A percentile compares a stretch with the other conserved stretches of the same genome.
Evolutionary conservation across 2,329 filamentous ascomycete species (phyloP).

Genomic region (Nectriaceae sp.): DNA sequence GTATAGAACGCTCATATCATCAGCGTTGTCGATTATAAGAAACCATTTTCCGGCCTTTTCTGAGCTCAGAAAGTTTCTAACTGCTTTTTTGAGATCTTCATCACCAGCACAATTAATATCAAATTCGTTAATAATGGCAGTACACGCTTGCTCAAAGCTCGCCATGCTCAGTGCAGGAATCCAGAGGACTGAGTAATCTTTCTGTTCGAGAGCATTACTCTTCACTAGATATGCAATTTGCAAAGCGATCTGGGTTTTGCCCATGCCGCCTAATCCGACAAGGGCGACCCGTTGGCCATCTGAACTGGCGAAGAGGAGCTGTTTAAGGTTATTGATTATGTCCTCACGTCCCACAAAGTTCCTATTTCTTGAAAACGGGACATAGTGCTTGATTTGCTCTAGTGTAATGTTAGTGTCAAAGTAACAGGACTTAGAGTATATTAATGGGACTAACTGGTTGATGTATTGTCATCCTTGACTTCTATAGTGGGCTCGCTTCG

Average conservation of each 20-base stretch:
- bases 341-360: not conserved
- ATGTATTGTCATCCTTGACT: not conserved
- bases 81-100: slow-evolving; percentile 60
- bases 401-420: not conserved
- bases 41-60: slow-evolving; percentile 37
- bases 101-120: slow-evolving; percentile 44
- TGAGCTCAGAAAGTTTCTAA: slow-evolving; percentile 42
- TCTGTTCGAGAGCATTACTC: not conserved
- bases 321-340: not conserved
- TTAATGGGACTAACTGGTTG: not conserved
- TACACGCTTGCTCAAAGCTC: slow-evolving; percentile 42
- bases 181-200: slow-evolving; percentile 45
- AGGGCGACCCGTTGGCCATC: not conserved
- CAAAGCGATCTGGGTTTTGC: slow-evolving; percentile 2
- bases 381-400: not conserved
- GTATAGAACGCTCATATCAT: slow-evolving; percentile 34
- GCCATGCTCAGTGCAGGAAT: slow-evolving; percentile 40
- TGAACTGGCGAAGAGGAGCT: not conserved
- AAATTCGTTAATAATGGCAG: slow-evolving; percentile 34
- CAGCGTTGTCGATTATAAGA: slow-evolving; percentile 45
- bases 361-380: slow-evolving; percentile 27
- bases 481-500: not conserved
- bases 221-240: not conserved
- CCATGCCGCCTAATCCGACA: not conserved
- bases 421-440: not conserved